Percentiles rank a stretch among this genome's conserved stretches.
Evolutionary conservation across 768 basidiomycete species (phyloP).

Genomic region (Agrocybe praecox): DNA sequence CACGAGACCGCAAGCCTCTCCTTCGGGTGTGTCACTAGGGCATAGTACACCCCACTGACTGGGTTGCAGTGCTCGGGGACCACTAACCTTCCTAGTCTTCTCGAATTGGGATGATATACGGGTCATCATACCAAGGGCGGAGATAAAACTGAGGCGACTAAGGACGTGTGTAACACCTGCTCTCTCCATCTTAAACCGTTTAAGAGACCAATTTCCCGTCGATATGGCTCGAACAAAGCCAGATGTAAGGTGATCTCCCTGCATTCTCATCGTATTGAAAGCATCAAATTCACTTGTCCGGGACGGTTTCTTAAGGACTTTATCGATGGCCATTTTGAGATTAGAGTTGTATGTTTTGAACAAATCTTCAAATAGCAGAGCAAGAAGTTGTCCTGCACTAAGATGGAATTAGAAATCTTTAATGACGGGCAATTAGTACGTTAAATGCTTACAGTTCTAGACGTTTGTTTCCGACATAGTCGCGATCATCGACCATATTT

Average conservation of each 20-base stretch:
- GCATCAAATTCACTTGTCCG: constrained; percentile 95
- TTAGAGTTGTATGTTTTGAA: constrained; percentile 99
- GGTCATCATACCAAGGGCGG: constrained; percentile 99
- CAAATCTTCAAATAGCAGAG: constrained; percentile 94
- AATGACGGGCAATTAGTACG: neutral
- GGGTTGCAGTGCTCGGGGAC: constrained; percentile 94
- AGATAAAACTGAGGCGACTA: constrained; percentile 93
- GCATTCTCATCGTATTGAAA: constrained; percentile 91
- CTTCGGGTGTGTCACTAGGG: constrained; percentile 98
- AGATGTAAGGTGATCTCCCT: constrained; percentile 93
- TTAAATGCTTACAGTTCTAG: constrained; percentile 80
- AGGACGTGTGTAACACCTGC: constrained; percentile 99
- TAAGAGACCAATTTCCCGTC: constrained; percentile 98
- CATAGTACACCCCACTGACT: constrained; percentile 99
- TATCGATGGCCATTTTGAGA: constrained; percentile 93
- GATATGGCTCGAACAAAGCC: constrained; percentile 98
- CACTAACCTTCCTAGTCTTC: constrained; percentile 98
- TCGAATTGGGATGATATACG: constrained; percentile 98
- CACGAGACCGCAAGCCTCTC: constrained; percentile 97
- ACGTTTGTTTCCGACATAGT: constrained; percentile 99
- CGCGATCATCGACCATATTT: constrained; percentile 96
- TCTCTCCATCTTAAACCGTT: constrained; percentile 99
- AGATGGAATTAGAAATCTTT: constrained; percentile 11
- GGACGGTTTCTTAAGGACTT: constrained; percentile 94
- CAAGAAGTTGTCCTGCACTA: constrained; percentile 94